These are phyloP conservation scores for Rheum nobile DNA, from an alignment of 148 eudicot species.

Conservation along the genomic window DNA sequence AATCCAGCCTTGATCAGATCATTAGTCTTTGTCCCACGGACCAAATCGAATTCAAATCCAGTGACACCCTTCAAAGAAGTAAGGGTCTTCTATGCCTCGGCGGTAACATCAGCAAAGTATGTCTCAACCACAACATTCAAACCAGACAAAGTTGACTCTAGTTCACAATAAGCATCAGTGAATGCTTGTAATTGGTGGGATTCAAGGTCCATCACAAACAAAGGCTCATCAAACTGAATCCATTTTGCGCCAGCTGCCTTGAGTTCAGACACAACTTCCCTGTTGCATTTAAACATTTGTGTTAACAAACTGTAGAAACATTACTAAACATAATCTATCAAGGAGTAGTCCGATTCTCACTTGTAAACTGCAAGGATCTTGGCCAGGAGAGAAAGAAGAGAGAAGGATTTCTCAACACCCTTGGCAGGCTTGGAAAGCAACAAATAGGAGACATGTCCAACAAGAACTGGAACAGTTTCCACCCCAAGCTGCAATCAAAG, in stretches of 20 bases:
- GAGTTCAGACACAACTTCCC: slow-evolving; percentile 56
- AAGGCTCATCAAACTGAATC: slow-evolving; percentile 69
- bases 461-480: slow-evolving; percentile 43
- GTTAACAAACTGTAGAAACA: neutral
- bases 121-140: slow-evolving; percentile 44
- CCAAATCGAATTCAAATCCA: slow-evolving; percentile 58
- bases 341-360: slow-evolving; percentile 16
- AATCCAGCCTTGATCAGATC: slow-evolving; percentile 47
- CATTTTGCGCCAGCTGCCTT: slow-evolving; percentile 58
- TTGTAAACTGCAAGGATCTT: slow-evolving; percentile 50
- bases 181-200: slow-evolving; percentile 45
- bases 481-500: slow-evolving; percentile 41
- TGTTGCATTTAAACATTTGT: slow-evolving; percentile 1
- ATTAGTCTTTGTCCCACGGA: slow-evolving; percentile 51
- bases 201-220: slow-evolving; percentile 52
- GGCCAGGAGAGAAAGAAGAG: slow-evolving; percentile 38
- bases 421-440: slow-evolving; percentile 52
- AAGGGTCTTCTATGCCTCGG: slow-evolving; percentile 42
- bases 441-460: slow-evolving; percentile 57
- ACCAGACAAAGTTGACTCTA: slow-evolving; percentile 42
- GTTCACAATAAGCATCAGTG: slow-evolving; percentile 36
- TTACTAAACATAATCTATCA: neutral
- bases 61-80: slow-evolving; percentile 41
- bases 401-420: slow-evolving; percentile 45
- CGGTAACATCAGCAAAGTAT: slow-evolving; percentile 58